These are phyloP conservation scores for Talaromyces liani DNA, from an alignment of 495 filamentous ascomycete genomes.

Conservation along the genomic window DNA sequence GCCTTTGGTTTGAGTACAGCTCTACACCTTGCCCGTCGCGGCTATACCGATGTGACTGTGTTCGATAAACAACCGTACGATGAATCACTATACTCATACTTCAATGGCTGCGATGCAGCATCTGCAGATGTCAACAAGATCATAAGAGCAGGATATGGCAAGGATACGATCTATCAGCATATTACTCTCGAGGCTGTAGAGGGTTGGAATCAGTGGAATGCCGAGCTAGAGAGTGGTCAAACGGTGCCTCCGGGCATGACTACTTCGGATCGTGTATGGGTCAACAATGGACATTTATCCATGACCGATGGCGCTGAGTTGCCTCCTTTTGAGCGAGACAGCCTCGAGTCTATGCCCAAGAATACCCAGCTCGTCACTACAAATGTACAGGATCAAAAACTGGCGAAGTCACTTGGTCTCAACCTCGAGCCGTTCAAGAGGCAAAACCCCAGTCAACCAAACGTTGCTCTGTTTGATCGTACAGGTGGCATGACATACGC, in stretches of 20 bases:
- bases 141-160: slow-evolving; percentile 33
- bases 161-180: slow-evolving; percentile 31
- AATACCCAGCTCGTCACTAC: slow-evolving; percentile 9
- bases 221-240: slow-evolving; percentile 16
- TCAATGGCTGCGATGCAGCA: slow-evolving; percentile 24
- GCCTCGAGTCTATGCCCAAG: slow-evolving; percentile 24
- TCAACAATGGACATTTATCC: slow-evolving; percentile 23
- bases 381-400: not conserved
- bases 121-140: slow-evolving; percentile 40
- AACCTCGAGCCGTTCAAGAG: slow-evolving; percentile 2
- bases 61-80: slow-evolving; percentile 36
- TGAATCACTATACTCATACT: slow-evolving; percentile 21
- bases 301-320: slow-evolving; percentile 20
- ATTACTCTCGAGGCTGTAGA: slow-evolving; percentile 31
- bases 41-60: slow-evolving; percentile 33
- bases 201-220: slow-evolving; percentile 36
- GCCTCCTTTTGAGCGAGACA: slow-evolving; percentile 21
- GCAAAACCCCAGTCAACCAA: not conserved
- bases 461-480: not conserved
- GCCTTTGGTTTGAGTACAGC: slow-evolving; percentile 36
- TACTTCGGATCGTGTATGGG: slow-evolving; percentile 20
- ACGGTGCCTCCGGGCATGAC: slow-evolving; percentile 25
- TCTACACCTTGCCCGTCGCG: slow-evolving; percentile 30
- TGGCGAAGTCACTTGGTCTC: not conserved
- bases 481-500: slow-evolving; percentile 28